Evolutionary conservation across 1,139 yeast species (phyloP), one percentile per base, ranked within the genome.

Genomic region (Magnusiomyces paraingens): DNA sequence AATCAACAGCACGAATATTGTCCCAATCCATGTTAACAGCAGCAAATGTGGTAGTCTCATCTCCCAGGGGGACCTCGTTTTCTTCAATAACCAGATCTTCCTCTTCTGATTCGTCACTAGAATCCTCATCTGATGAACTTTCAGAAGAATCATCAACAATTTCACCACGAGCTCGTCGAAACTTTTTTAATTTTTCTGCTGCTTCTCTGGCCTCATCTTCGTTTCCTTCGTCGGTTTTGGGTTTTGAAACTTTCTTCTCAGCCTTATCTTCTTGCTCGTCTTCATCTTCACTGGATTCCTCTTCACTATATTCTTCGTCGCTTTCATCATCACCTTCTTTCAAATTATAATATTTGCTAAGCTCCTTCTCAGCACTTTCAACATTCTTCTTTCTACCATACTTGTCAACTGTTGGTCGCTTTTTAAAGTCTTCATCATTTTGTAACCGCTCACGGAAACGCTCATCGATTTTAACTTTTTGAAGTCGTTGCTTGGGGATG

Each of bases 11-110:
- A 52, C 82, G 79, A 20, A 94, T 77, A 65, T 93, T 87, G 63
- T 94, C 99, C 99, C 99, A 94, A 67, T 94, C 99, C 79, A 94
- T 76, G 65, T 94, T 94, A 36, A 94, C 99, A 1, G 85, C 96
- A 0, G 99, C 99, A 66, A 94, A 77, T 4, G 87, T 74, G 40
- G 74, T 73, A 0, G 95, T 78, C 32, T 96, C 96, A 1, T 91
- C 97, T 46, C 96, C 95, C 57, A 82, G 84, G 51, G 87, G 93
- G 12, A 94, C 86, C 55, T 80, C 78, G 8, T 70, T 67, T 22
- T 76, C 79, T 60, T 83, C 91, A 41, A 85, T 86, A 66, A 84
- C 73, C 2, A 84, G 84, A 44, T 79, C 71, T 56, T 82, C 84
- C 20, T 69, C 76, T 11, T 60, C 60, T 1, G 54, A 61, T 1